Conservation (phyloP, 192 early-diverging fungal species). For the Gaertneriomyces semiglobifer region DNA sequence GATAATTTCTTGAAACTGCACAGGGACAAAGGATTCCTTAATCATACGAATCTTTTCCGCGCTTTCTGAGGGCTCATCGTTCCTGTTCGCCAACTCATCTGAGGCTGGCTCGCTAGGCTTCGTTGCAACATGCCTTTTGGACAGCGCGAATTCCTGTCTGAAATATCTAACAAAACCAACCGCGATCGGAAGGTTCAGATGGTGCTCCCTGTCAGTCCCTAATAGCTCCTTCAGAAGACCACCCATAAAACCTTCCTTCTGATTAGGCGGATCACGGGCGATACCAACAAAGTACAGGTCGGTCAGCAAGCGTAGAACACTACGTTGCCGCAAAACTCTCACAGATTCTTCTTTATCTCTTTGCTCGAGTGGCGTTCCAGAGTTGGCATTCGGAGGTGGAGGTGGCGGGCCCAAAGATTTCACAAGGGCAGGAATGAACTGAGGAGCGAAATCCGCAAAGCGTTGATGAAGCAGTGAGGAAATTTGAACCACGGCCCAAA, state of each 20-base stretch:
- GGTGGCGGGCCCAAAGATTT: constrained; percentile 65
- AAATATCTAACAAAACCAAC: constrained; percentile 45
- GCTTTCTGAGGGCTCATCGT: too few species aligned
- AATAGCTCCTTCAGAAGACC: constrained; percentile 39
- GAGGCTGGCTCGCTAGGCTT: too few species aligned
- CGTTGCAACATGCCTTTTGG: too few species aligned
- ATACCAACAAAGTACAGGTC: constrained; percentile 86
- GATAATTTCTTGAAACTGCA: constrained; percentile 21
- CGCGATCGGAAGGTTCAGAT: constrained; percentile 46
- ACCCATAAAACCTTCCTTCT: constrained; percentile 59
- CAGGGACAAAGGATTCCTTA: constrained; percentile 12
- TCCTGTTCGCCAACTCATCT: too few species aligned
- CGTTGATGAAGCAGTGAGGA: constrained; percentile 79
- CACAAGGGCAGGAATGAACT: constrained; percentile 62
- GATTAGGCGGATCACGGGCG: constrained; percentile 46
- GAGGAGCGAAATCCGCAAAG: constrained; percentile 77
- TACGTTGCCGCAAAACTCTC: constrained; percentile 63
- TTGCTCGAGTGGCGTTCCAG: constrained; percentile 66
- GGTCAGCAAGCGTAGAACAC: constrained; percentile 64
- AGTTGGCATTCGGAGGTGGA: constrained; percentile 26
- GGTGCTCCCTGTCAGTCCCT: constrained; percentile 40
- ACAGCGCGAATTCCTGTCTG: not conserved
- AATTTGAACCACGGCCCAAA: constrained; percentile 78
- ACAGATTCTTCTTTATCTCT: constrained; percentile 80
- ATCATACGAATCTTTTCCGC: too few species aligned